Base-by-base conservation (phyloP, 2,329 filamentous ascomycete species). In the Clonostachys sp. region DNA sequence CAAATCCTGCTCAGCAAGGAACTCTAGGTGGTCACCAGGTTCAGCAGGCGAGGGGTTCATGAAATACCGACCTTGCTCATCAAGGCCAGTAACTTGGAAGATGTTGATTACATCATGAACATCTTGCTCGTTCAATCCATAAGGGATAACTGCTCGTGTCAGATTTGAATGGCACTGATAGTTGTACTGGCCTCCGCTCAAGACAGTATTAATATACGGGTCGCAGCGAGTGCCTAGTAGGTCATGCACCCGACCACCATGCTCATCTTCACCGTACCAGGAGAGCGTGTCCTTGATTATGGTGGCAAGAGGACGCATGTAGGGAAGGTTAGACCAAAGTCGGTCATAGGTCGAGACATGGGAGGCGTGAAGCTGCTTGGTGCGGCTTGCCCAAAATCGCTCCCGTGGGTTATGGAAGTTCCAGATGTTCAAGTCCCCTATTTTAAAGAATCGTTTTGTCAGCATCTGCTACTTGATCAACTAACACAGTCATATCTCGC, bases 101-200 rank as follows among this genome's bases (percentile, higher is more conserved):
- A 95, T 73, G 58, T 95, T 95, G 46, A 95, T 74, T 1, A 95
- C 89, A 61, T 95, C 89, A 58, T 95, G 89, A 2, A 94, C 81
- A 60, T 94, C 88, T 30, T 73, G 71, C 65, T 94, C 89, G 5
- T 73, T 76, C 41, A 94, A 63, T 0, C 87, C 87, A 51, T 74
- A 83, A 0, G 84, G 83, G 1, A 84, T 51, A 3, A 94, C 80
- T 0, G 89, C 86, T 5, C 89, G 80, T 2, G 81, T 82, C 12
- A 95, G 76, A 62, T 95, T 95, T 2, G 85, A 89, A 60, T 92
- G 89, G 63, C 89, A 95, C 61, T 94, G 88, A 63, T 80, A 92
- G 62, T 95, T 85, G 61, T 90, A 94, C 34, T 75, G 74, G 44
- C 80, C 75, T 14, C 82, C 75, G 4, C 77, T 81, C 45, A 95